phyloP scores from a whole-genome alignment of 352 stramenopile genomes.

The Globisporangium okanoganense region DNA sequence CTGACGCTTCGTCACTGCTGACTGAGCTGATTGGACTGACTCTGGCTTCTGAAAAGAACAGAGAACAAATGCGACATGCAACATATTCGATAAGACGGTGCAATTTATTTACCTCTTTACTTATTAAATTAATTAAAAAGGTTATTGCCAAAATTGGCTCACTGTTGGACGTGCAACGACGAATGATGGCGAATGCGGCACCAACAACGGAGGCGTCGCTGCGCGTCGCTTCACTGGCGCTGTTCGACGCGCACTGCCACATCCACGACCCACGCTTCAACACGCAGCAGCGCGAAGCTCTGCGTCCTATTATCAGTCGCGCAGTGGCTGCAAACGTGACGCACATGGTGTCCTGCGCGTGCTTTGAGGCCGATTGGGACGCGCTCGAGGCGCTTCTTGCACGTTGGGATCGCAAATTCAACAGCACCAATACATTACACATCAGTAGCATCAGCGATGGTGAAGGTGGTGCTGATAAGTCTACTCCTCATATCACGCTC shows the following conservation, averaged over 20 bases:
- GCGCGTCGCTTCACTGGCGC: not conserved
- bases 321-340: slow-evolving; percentile 31
- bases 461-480: not conserved
- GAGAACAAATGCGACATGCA: too few relatives aligned
- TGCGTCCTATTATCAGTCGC: slow-evolving; percentile 35
- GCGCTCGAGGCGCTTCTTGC: slow-evolving; percentile 40
- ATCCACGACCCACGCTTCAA: slow-evolving; percentile 22
- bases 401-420: not conserved
- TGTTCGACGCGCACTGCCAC: slow-evolving; percentile 4
- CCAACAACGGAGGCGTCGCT: not conserved
- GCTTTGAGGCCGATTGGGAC: slow-evolving; percentile 56
- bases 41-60: too few relatives aligned
- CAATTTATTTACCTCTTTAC: too few relatives aligned
- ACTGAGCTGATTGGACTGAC: too few relatives aligned
- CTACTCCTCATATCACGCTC: slow-evolving; percentile 21
- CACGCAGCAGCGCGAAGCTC: slow-evolving; percentile 4
- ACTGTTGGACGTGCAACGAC: not conserved
- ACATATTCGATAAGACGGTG: too few relatives aligned
- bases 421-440: not conserved
- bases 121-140: too few relatives aligned
- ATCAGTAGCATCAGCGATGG: not conserved
- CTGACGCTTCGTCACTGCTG: too few relatives aligned
- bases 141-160: too few relatives aligned
- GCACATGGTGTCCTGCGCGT: slow-evolving; percentile 61
- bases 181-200: not conserved